Percentiles rank a stretch among this genome's conserved stretches.
Conservation (phyloP, 345 rosid genomes). For the Euphorbia pulcherrima region DNA sequence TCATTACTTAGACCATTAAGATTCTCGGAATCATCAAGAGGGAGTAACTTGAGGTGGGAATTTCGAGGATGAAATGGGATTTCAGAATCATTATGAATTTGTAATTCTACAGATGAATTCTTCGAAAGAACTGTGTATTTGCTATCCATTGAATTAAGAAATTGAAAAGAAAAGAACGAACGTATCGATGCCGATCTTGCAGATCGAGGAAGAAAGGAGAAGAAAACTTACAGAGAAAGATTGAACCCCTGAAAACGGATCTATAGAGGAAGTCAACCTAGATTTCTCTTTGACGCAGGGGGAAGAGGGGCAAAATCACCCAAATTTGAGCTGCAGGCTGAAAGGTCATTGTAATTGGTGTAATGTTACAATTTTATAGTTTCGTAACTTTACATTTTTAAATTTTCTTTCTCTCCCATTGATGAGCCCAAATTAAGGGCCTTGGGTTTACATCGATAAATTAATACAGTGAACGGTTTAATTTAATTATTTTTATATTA, state of each 20-base stretch:
- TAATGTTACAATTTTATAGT: neutral
- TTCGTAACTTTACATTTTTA: no score
- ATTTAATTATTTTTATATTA: no score
- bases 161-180: neutral
- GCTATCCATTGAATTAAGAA: slow-evolving; percentile 46
- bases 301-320: neutral
- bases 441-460: no score
- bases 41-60: slow-evolving; percentile 37
- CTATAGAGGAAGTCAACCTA: slow-evolving; percentile 8
- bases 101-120: slow-evolving; percentile 53
- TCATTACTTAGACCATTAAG: slow-evolving; percentile 25
- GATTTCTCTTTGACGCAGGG: neutral
- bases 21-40: slow-evolving; percentile 39
- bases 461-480: no score
- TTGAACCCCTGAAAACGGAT: slow-evolving; percentile 1
- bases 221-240: slow-evolving; percentile 7
- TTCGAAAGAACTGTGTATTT: slow-evolving; percentile 60
- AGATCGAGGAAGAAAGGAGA: slow-evolving; percentile 1
- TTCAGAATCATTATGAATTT: slow-evolving; percentile 33
- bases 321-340: neutral
- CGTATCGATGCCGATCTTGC: neutral
- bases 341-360: neutral
- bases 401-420: no score
- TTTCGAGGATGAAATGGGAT: slow-evolving; percentile 27
- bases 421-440: no score